A percentile compares a stretch with the other conserved stretches of the same genome.
Evolutionary conservation across 805 yeast species (phyloP).

Genomic region (Lipomyces kockii): DNA sequence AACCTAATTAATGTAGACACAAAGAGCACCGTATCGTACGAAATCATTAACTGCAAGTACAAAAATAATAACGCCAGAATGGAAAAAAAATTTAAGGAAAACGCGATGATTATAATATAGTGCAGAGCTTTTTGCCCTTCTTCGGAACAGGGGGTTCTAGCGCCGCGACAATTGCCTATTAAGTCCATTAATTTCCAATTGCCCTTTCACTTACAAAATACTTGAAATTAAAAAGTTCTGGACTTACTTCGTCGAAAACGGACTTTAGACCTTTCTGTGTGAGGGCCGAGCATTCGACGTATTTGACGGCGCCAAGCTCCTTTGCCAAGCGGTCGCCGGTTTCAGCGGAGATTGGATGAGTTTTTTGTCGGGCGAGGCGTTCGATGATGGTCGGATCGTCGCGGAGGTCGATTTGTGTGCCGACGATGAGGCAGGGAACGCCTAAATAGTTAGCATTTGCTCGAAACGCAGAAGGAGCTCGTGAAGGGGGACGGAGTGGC

Average conservation of each 20-base stretch:
- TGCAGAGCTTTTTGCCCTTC: slow-evolving; percentile 58
- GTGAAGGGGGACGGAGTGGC: background rate
- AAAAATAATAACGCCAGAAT: background rate
- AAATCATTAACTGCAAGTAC: background rate
- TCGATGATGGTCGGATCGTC: slow-evolving; percentile 90
- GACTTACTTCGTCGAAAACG: slow-evolving; percentile 79
- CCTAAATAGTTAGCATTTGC: slow-evolving; percentile 49
- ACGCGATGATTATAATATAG: slow-evolving; percentile 21
- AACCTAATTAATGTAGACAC: background rate
- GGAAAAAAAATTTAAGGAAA: background rate
- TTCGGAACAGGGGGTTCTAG: slow-evolving; percentile 93
- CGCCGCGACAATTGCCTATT: slow-evolving; percentile 93
- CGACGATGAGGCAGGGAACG: slow-evolving; percentile 94
- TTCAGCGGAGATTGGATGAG: slow-evolving; percentile 81
- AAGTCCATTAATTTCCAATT: background rate
- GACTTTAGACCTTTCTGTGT: slow-evolving; percentile 96
- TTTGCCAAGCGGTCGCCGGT: slow-evolving; percentile 92
- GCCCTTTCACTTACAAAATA: background rate
- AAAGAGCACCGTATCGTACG: background rate
- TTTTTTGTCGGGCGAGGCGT: slow-evolving; percentile 86
- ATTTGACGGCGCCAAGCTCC: slow-evolving; percentile 92
- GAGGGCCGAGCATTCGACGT: slow-evolving; percentile 96
- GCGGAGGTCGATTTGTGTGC: slow-evolving; percentile 94
- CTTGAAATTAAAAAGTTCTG: background rate
- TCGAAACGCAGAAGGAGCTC: too few species aligned